Conservation (phyloP, 805 yeast species). For the Cyberlindnera saturnus region DNA sequence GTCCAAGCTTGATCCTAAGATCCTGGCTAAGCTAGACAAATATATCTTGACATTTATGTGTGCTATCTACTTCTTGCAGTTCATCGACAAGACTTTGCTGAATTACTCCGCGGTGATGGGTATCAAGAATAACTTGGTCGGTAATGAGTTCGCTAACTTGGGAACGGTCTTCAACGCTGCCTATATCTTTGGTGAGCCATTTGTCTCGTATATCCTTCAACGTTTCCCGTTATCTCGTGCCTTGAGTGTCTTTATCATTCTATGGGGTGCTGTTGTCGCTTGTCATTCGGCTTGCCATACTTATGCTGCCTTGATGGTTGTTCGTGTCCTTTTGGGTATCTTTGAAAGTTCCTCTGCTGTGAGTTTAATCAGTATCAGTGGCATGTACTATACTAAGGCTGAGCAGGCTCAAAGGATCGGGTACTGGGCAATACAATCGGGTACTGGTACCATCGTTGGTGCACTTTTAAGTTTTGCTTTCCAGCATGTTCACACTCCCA, state of each 20-base stretch:
- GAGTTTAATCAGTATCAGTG: conserved; percentile 45
- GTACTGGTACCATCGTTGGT: conserved; percentile 39
- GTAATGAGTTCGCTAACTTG: conserved; percentile 43
- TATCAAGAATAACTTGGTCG: conserved; percentile 38
- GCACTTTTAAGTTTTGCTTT: conserved; percentile 44
- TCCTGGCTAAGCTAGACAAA: neutral
- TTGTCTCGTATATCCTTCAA: conserved; percentile 39
- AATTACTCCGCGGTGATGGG: conserved; percentile 64
- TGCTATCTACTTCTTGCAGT: conserved; percentile 45
- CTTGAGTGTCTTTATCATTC: conserved; percentile 35
- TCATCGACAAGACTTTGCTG: conserved; percentile 46
- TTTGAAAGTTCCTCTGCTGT: conserved; percentile 49
- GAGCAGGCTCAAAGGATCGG: conserved; percentile 48
- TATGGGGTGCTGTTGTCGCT: conserved; percentile 47
- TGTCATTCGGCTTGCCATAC: conserved; percentile 43
- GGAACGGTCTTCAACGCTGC: conserved; percentile 47
- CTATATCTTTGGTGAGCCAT: conserved; percentile 45
- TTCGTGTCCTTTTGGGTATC: conserved; percentile 42
- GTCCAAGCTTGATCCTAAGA: neutral
- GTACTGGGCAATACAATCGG: conserved; percentile 47
- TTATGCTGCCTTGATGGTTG: conserved; percentile 46
- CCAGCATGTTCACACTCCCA: conserved; percentile 38
- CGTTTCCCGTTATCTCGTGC: conserved; percentile 45
- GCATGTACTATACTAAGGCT: conserved; percentile 50
- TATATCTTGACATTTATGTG: conserved; percentile 30